Evolutionary conservation across 1,284 basidiomycete species (phyloP).

Genomic region (Singerocomus inundabilis): DNA sequence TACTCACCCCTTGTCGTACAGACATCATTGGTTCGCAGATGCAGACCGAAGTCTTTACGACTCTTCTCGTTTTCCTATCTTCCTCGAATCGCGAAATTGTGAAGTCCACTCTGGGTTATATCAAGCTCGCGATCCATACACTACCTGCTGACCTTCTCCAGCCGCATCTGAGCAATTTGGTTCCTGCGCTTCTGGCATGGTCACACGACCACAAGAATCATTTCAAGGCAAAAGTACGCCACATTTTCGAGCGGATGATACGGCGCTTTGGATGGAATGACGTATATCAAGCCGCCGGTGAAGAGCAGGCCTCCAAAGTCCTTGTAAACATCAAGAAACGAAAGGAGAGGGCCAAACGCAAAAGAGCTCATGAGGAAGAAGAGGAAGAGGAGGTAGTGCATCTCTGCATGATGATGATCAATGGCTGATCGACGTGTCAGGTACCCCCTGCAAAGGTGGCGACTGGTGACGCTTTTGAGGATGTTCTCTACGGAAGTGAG

Average conservation of each 20-base stretch:
- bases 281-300: constrained; percentile 74
- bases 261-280: constrained; percentile 88
- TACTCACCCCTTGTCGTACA: constrained; percentile 32
- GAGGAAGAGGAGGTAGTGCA: constrained; percentile 49
- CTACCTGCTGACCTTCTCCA: constrained; percentile 71
- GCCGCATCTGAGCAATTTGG: constrained; percentile 74
- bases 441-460: constrained; percentile 44
- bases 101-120: constrained; percentile 92
- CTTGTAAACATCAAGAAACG: constrained; percentile 36
- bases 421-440: constrained; percentile 28
- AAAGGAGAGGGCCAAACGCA: constrained; percentile 88
- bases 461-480: constrained; percentile 89
- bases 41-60: constrained; percentile 84
- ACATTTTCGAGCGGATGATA: constrained; percentile 96
- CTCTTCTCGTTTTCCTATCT: constrained; percentile 85
- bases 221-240: constrained; percentile 95
- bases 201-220: constrained; percentile 98
- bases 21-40: constrained; percentile 74
- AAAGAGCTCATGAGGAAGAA: constrained; percentile 52
- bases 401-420: not conserved
- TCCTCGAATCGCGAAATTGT: constrained; percentile 98
- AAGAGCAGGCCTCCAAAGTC: constrained; percentile 75
- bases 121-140: constrained; percentile 92
- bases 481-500: constrained; percentile 92
- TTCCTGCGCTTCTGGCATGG: constrained; percentile 88